Conservation (phyloP, 345 rosid genomes). For the Raphanus raphanistrum region DNA sequence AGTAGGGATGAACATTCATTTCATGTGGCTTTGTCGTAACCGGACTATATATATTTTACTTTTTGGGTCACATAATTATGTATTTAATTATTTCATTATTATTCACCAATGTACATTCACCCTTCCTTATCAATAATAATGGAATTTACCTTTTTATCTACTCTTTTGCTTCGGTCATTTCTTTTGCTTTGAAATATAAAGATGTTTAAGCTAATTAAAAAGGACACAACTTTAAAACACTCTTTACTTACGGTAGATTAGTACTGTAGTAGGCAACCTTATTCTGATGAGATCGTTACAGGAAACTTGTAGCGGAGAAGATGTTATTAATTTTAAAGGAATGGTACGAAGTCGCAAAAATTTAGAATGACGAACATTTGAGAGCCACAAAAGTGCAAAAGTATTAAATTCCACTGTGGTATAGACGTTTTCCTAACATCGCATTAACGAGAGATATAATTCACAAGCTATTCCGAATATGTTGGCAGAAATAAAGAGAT, state of each 20-base stretch:
- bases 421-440: neutral
- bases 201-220: neutral
- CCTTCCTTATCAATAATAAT: slow-evolving; percentile 29
- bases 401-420: slow-evolving; percentile 13
- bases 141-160: neutral
- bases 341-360: no score
- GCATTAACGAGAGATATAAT: neutral
- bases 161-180: neutral
- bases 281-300: neutral
- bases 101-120: slow-evolving; percentile 31
- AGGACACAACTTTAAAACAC: neutral
- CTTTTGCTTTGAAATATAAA: neutral
- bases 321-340: neutral
- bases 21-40: slow-evolving; percentile 24
- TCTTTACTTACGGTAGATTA: neutral
- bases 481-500: neutral
- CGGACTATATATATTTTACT: neutral
- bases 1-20: slow-evolving; percentile 23
- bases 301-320: neutral
- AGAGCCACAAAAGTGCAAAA: slow-evolving; percentile 23
- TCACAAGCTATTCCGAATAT: neutral
- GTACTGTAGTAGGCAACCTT: neutral
- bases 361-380: neutral
- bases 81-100: neutral
- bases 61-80: neutral